Conservation (phyloP, 257 asterid species). For the Ehretia macrophylla region DNA sequence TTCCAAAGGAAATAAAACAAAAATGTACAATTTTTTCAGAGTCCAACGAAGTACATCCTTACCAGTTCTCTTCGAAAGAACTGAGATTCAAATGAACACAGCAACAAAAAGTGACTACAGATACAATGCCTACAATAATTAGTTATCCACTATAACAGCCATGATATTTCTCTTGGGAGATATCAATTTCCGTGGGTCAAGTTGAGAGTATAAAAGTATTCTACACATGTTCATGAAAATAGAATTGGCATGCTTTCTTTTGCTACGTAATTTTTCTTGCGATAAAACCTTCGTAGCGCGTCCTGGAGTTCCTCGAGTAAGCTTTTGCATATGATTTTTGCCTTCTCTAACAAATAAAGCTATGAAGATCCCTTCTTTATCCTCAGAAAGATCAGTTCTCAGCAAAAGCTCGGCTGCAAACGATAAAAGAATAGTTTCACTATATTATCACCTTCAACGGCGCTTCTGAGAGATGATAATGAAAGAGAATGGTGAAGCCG, state of each 20-base stretch:
- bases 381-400: slow-evolving; percentile 52
- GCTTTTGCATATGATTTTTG: neutral
- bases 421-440: neutral
- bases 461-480: neutral
- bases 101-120: too few species aligned
- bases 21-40: too few species aligned
- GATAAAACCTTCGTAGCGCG: neutral
- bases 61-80: too few species aligned
- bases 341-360: slow-evolving; percentile 56
- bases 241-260: slow-evolving; percentile 15
- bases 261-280: neutral
- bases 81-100: too few species aligned
- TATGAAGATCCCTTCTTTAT: slow-evolving; percentile 88
- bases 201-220: slow-evolving; percentile 4
- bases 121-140: too few species aligned
- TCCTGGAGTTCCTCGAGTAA: neutral
- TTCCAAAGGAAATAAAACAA: too few species aligned
- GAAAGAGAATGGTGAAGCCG: neutral
- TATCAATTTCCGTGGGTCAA: neutral
- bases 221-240: slow-evolving; percentile 10
- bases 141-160: too few species aligned
- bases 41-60: too few species aligned
- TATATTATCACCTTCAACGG: neutral
- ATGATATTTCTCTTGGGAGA: too few species aligned
- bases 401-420: slow-evolving; percentile 63